Percentiles rank a stretch among this genome's conserved stretches.
These are phyloP conservation scores for Spizellomyces sp. DNA, from an alignment of 192 early-diverging fungal species.

Conservation along the genomic window DNA sequence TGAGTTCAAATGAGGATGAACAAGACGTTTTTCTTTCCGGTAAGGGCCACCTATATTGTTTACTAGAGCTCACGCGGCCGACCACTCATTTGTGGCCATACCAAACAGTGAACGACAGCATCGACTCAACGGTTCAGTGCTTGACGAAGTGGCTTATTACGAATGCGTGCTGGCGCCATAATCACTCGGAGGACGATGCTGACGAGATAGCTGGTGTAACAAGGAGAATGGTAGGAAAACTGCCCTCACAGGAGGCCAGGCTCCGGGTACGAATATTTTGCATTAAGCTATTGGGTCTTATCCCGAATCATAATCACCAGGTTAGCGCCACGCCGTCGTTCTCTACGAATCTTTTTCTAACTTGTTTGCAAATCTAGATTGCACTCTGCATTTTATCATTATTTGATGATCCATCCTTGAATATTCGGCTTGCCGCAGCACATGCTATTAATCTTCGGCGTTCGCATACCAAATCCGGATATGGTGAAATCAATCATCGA, in stretches of 20 bases:
- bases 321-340: neutral
- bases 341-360: neutral
- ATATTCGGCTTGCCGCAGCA: conserved; percentile 2
- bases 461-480: neutral
- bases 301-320: neutral
- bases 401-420: neutral
- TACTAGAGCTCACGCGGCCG: neutral
- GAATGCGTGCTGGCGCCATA: neutral
- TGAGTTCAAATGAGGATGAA: neutral
- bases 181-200: neutral
- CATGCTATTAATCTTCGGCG: neutral
- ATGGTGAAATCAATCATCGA: neutral
- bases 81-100: neutral
- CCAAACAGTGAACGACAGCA: neutral
- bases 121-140: neutral
- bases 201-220: neutral
- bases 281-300: neutral
- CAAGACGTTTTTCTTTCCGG: neutral
- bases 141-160: conserved; percentile 11
- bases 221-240: neutral
- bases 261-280: conserved; percentile 8
- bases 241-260: neutral
- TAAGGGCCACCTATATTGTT: neutral
- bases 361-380: neutral
- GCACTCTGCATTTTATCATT: conserved; percentile 2